Evolutionary conservation across 192 early-diverging fungal species (phyloP), one percentile per base, ranked within the genome.

Genomic region (Backusella liffmaniae): DNA sequence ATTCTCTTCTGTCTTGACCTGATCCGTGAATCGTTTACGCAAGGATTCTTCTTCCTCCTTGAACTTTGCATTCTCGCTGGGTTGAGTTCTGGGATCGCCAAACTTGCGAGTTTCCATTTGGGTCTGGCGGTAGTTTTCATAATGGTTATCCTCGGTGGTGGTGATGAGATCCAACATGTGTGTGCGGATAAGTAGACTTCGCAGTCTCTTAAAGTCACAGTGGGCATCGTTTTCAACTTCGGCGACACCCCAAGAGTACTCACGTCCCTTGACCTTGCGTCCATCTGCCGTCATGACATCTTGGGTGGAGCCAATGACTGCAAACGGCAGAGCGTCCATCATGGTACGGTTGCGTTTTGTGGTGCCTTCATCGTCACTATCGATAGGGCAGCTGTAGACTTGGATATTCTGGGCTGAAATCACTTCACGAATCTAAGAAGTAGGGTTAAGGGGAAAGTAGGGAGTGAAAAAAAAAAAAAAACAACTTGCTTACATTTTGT

Each of bases 181-280:
- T 12, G 95, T 96, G 74, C 97, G 92, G 83, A 99, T 96, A 71
- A 99, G 90, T 68, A 99, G 86, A 86, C 95, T 94, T 74, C 98
- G 92, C 46, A 99, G 91, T 86, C 97, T 98, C 84, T 92, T 95
- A 83, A 99, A 99, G 82, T 99, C 97, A 86, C 96, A 99, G 84
- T 99, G 98, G 69, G 90, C 88, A 84, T 99, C 98, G 83, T 98
- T 99, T 82, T 99, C 98, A 13, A 99, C 98, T 88, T 99, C 97
- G 30, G 96, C 96, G 71, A 97, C 95, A 79, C 98, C 98, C 98
- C 98, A 99, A 18, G 94, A 91, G 86, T 98, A 99, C 84, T 97
- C 90, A 71, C 98, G 91, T 70, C 98, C 98, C 78, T 95, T 97
- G 78, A 98, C 97, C 66, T 83, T 89, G 72, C 95, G 90, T 15